A percentile compares a stretch with the other conserved stretches of the same genome.
phyloP scores from a whole-genome alignment of 257 asterid genomes.

The Fraxinus quadrangulata region DNA sequence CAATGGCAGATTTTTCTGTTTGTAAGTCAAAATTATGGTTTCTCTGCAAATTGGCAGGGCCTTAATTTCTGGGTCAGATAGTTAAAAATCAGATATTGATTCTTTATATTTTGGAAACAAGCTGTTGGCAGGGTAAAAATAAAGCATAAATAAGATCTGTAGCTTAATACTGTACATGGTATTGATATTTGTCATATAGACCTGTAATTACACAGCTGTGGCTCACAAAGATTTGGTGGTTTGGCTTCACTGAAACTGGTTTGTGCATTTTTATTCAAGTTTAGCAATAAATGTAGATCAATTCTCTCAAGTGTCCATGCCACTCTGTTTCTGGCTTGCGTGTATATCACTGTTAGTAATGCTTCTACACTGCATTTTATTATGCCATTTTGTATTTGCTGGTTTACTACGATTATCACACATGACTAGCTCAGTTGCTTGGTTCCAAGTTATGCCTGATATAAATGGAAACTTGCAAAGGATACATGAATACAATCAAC shows the following conservation, averaged over 20 bases:
- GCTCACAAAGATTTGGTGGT: not conserved
- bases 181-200: not conserved
- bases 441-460: constrained; percentile 1
- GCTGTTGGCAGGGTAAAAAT: not conserved
- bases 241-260: constrained; percentile 2
- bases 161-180: not conserved
- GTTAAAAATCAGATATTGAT: not conserved
- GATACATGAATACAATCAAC: constrained; percentile 7
- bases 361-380: constrained; percentile 5
- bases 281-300: not conserved
- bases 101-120: not conserved
- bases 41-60: not conserved
- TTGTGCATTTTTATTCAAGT: constrained; percentile 5
- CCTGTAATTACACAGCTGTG: not conserved
- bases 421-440: constrained; percentile 14
- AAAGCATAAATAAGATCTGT: not conserved
- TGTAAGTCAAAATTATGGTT: not conserved
- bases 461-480: constrained; percentile 17
- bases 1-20: not conserved
- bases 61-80: not conserved
- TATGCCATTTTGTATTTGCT: not conserved
- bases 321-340: not conserved
- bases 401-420: not conserved
- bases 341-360: not conserved
- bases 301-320: constrained; percentile 4